Base-by-base conservation (phyloP, 139 green algal species). In the Diplosphaera chodatii region DNA sequence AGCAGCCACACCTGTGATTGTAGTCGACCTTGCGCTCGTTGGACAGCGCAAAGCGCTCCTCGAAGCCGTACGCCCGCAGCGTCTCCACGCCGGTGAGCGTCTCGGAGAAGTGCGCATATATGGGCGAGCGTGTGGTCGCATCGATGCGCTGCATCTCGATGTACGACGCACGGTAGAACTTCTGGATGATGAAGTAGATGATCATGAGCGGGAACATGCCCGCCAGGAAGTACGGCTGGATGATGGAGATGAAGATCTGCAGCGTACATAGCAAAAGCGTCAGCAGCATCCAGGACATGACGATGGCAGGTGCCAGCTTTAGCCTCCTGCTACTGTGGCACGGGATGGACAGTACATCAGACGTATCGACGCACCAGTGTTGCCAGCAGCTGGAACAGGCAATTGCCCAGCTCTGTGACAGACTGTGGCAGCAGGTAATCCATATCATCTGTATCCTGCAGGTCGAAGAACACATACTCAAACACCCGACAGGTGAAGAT, bases 141-240 rank as follows among this genome's bases (percentile, higher is more conserved):
- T 98, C 93, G 66, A 95, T 86, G 34, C 93, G 88, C 82, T 97
- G 93, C 72, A 98, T 72, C 85, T 98, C 93, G 40, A 96, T 93
- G 84, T 97, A 96, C 66, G 88, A 91, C 66, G 78, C 74, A 73
- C 80, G 55, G 66, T 73, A 81, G 68, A 71, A 74, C 55, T 71
- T 30, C 37, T 40, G 86, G 18, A 94, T 64, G 33, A 90, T 68
- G 67, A 90, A 85, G 80, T 95, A 95, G 32, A 94, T 74, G 22
- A 91, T 66, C 29, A 82, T 89, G 64, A 95, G 79, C 2, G 89
- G 89, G 13, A 70, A 55, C 28, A 86, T 76, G 66, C 81, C 81
- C 32, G 75, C 75, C 67, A 86, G 66, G 33, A 87, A 83, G 48
- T 72, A 81, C n/a, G 76, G 79, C 67, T 84, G 75, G 40, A 80